phyloP scores from a whole-genome alignment of 495 filamentous ascomycete species.

The Penicillium odoratum region DNA sequence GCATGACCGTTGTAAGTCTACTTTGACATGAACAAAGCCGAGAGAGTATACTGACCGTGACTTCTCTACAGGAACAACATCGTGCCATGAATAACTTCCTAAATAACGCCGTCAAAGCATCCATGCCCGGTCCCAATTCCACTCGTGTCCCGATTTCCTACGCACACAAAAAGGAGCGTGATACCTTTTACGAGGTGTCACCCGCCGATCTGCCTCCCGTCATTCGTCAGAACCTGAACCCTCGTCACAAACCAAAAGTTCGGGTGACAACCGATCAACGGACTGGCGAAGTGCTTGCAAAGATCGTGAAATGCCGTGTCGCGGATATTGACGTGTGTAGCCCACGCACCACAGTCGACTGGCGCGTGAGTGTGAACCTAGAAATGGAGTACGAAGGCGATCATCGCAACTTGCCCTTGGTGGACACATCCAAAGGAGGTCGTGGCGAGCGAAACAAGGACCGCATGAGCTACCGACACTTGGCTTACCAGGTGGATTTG shows the following conservation, averaged over 20 bases:
- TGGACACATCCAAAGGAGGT: conserved; percentile 32
- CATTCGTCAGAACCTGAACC: conserved; percentile 56
- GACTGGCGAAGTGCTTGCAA: conserved; percentile 68
- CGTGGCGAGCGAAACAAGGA: conserved; percentile 75
- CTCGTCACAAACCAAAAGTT: conserved; percentile 63
- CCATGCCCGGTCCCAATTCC: conserved; percentile 37
- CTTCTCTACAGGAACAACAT: conserved; percentile 65
- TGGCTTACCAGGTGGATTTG: conserved; percentile 82
- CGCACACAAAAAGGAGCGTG: conserved; percentile 74
- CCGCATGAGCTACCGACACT: conserved; percentile 81
- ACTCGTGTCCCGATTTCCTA: conserved; percentile 73
- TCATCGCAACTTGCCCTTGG: conserved; percentile 49
- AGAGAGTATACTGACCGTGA: conserved; percentile 9
- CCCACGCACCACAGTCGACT: conserved; percentile 72
- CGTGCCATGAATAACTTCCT: conserved; percentile 74
- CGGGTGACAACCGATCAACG: conserved; percentile 77
- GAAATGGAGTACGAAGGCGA: conserved; percentile 85
- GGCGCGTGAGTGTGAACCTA: conserved; percentile 83
- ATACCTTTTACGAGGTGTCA: conserved; percentile 79
- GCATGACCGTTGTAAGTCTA: conserved; percentile 76
- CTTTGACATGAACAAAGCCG: background rate
- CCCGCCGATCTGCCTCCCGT: conserved; percentile 53
- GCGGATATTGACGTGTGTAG: conserved; percentile 79
- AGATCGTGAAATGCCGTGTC: conserved; percentile 87
- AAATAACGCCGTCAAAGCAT: conserved; percentile 62